A percentile compares a stretch with the other conserved stretches of the same genome.
Conservation (phyloP, 108 stramenopile species). For the Cylindrotheca closterium region DNA sequence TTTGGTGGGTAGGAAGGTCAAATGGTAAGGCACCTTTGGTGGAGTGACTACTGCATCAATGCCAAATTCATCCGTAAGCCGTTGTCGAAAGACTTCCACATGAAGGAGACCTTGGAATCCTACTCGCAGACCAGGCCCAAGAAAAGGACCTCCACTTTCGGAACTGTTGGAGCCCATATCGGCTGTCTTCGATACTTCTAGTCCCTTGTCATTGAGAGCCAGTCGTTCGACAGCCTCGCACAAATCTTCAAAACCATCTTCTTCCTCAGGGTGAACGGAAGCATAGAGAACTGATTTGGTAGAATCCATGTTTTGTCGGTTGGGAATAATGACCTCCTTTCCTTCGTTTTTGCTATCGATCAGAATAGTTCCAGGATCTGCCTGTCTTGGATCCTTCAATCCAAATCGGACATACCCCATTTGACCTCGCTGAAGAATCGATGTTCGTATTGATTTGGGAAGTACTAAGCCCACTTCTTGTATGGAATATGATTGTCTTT, state of each 20-base stretch:
- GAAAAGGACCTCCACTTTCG: slow-evolving; percentile 73
- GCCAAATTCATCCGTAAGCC: slow-evolving; percentile 94
- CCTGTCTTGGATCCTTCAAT: slow-evolving; percentile 88
- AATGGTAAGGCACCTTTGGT: slow-evolving; percentile 94
- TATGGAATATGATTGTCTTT: slow-evolving; percentile 53
- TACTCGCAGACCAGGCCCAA: slow-evolving; percentile 92
- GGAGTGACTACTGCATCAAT: slow-evolving; percentile 95
- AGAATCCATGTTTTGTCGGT: slow-evolving; percentile 7
- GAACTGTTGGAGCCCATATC: slow-evolving; percentile 40
- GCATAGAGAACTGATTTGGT: slow-evolving; percentile 91
- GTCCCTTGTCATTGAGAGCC: slow-evolving; percentile 90
- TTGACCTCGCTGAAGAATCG: slow-evolving; percentile 70
- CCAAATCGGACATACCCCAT: slow-evolving; percentile 95
- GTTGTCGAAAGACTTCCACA: slow-evolving; percentile 97
- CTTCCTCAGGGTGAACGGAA: slow-evolving; percentile 93
- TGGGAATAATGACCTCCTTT: slow-evolving; percentile 51
- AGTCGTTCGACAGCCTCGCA: slow-evolving; percentile 88
- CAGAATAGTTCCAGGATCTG: slow-evolving; percentile 89
- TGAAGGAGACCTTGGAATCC: slow-evolving; percentile 98
- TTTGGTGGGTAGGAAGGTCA: slow-evolving; percentile 78
- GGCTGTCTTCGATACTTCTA: slow-evolving; percentile 73
- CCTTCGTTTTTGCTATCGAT: slow-evolving; percentile 54
- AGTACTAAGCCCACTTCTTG: slow-evolving; percentile 91
- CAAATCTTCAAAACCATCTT: slow-evolving; percentile 90
- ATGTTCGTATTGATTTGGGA: slow-evolving; percentile 70